Percentiles rank a stretch among this genome's conserved stretches.
phyloP scores from a whole-genome alignment of 2,329 filamentous ascomycete genomes.

The Fusarium nematophilum region DNA sequence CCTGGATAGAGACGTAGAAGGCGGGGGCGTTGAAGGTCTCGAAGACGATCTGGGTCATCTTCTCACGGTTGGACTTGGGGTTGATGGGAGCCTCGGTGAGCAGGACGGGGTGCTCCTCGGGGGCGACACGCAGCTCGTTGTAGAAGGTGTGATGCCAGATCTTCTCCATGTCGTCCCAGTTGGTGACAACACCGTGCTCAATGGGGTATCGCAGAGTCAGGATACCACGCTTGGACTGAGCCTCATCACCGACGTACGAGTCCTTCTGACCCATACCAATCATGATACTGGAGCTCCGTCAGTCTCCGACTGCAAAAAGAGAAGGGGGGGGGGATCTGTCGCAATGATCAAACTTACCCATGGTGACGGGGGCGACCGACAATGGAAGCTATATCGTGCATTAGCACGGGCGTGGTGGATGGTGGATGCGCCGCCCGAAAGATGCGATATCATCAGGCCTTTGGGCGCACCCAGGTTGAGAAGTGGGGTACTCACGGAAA shows the following conservation, averaged over 20 bases:
- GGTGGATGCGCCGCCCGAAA: conserved; percentile 21
- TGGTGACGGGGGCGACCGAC: conserved; percentile 99
- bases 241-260: conserved; percentile 99
- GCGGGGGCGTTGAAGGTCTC: conserved; percentile 99
- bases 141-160: conserved; percentile 99
- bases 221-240: conserved; percentile 99
- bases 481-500: conserved; percentile 86
- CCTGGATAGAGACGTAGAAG: conserved; percentile 99
- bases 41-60: conserved; percentile 99
- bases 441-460: conserved; percentile 32
- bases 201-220: conserved; percentile 99
- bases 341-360: conserved; percentile 77
- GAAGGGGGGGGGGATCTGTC: conserved; percentile 20
- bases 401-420: conserved; percentile 49
- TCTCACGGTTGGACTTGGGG: conserved; percentile 99
- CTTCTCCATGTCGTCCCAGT: conserved; percentile 99
- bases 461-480: conserved; percentile 32
- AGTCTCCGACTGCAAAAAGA: conserved; percentile 26
- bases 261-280: conserved; percentile 99
- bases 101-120: conserved; percentile 99
- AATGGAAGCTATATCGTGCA: conserved; percentile 81
- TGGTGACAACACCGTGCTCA: conserved; percentile 99
- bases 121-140: conserved; percentile 99
- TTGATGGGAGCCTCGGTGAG: conserved; percentile 99
- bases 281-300: conserved; percentile 83